Base-by-base conservation (phyloP, 768 basidiomycete genomes). In the Cyclocybe cylindracea region DNA sequence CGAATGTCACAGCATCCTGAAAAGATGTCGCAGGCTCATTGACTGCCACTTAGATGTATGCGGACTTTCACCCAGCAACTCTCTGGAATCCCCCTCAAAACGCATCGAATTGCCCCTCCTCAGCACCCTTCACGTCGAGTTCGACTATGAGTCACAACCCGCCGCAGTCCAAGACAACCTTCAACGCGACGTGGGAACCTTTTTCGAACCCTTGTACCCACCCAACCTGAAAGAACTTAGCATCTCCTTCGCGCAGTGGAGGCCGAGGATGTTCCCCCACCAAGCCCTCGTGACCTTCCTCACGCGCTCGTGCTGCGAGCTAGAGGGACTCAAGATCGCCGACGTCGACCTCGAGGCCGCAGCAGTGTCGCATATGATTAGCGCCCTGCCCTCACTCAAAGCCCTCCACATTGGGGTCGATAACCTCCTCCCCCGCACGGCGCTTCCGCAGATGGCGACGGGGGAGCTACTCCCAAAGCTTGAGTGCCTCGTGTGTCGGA, bases 251-350 rank as follows among this genome's bases (percentile, higher is more conserved):
- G 32, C 19, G 31, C 19, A 24, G 42, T 9, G 16, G 5, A 14
- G 7, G 24, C 39, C 8, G 4, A 42, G 10, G n/a, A 7, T 29
- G 24, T 41, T 9, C 5, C 36, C 48, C 16, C 39, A 45, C 11
- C 31, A 45, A 18, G 38, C 39, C 8, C 33, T 50, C 18, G 29
- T 50, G 19, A 24, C 43, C 9, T 42, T 55, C 41, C 44, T 55
- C 37, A 46, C 33, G 9, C 40, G 48, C 18, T 44, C 53, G 18
- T 48, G 41, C 24, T 38, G 24, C 10, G 36, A 18, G 14, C 14
- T 55, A 11, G 53, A 55, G 37, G 14, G 49, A 7, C 42, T 55
- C 14, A 24, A 55, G 13, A 44, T 49, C 13, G 31, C 34, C 24
- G 24, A 50, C 41, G 36, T 42, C 16, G 36, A n/a, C 9, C 48